Percentiles rank a stretch among this genome's conserved stretches.
phyloP scores from a whole-genome alignment of 345 rosid genomes.

The Turnera subulata region DNA sequence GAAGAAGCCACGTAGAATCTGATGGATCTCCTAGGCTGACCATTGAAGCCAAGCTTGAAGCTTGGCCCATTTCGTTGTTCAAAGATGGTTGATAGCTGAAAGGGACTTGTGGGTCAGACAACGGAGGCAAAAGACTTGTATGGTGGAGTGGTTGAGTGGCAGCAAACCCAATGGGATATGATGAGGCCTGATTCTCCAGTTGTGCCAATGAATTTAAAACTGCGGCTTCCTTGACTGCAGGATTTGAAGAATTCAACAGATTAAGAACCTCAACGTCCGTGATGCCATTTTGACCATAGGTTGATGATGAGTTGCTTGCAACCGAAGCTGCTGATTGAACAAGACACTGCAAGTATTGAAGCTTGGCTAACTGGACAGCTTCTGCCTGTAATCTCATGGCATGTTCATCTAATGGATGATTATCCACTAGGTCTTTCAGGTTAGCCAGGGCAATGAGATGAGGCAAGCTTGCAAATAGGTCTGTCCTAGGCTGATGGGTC shows the following conservation, averaged over 20 bases:
- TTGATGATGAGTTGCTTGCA: constrained; percentile 4
- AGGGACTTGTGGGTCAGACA: constrained; percentile 47
- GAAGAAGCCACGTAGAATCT: constrained; percentile 30
- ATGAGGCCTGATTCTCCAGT: constrained; percentile 17
- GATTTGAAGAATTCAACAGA: constrained; percentile 17
- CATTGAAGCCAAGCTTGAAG: constrained; percentile 16
- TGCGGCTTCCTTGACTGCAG: constrained; percentile 14
- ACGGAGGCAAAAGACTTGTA: constrained; percentile 30
- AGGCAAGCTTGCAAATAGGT: constrained; percentile 49
- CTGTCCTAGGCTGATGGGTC: constrained; percentile 73
- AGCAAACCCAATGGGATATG: constrained; percentile 27
- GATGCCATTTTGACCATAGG: constrained; percentile 22
- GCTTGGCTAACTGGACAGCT: constrained; percentile 43
- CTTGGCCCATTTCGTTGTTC: constrained; percentile 31
- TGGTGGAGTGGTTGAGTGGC: constrained; percentile 49
- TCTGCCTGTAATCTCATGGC: constrained; percentile 50
- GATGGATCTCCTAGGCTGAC: constrained; percentile 22
- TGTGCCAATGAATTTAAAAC: constrained; percentile 22
- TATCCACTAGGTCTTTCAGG: constrained; percentile 42
- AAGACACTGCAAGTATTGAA: constrained; percentile 44
- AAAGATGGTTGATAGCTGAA: constrained; percentile 45
- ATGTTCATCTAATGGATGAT: constrained; percentile 39
- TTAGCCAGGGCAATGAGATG: constrained; percentile 56
- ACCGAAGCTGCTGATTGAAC: constrained; percentile 36
- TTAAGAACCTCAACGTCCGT: constrained; percentile 37